Conservation (phyloP, 2,329 filamentous ascomycete genomes). For the Verticillium dahliae region DNA sequence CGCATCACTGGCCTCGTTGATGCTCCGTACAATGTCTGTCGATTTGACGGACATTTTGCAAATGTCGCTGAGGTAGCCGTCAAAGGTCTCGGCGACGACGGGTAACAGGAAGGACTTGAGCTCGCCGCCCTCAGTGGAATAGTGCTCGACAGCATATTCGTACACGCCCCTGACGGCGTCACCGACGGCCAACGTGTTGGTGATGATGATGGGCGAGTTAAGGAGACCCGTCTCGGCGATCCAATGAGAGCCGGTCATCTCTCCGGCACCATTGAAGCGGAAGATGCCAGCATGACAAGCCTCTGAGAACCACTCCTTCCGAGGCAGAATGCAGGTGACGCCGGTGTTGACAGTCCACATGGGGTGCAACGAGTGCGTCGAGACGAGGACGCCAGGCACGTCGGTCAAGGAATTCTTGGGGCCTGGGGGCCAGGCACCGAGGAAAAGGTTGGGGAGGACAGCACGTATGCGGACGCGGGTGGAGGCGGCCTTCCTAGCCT, state of each 20-base stretch:
- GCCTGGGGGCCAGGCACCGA: constrained; percentile 36
- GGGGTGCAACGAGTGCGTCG: constrained; percentile 35
- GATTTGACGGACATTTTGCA: constrained; percentile 47
- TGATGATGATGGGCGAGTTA: constrained; percentile 53
- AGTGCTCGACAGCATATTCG: constrained; percentile 43
- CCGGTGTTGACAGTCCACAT: constrained; percentile 37
- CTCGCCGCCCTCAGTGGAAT: constrained; percentile 31
- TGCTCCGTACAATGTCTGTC: constrained; percentile 45
- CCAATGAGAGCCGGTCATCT: constrained; percentile 56
- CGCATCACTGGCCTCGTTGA: constrained; percentile 41
- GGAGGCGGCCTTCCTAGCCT: not conserved
- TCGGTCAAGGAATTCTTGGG: constrained; percentile 44
- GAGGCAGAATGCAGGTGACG: constrained; percentile 41
- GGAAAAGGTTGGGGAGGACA: constrained; percentile 33
- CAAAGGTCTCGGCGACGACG: constrained; percentile 57
- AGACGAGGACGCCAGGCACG: constrained; percentile 39
- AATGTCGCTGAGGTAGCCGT: constrained; percentile 55
- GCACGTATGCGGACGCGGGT: constrained; percentile 30
- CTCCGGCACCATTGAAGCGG: constrained; percentile 58
- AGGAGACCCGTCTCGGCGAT: constrained; percentile 55
- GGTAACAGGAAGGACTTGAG: constrained; percentile 50
- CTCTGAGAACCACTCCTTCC: constrained; percentile 33
- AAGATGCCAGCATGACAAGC: constrained; percentile 46
- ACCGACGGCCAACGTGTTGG: constrained; percentile 51
- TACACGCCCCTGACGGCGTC: constrained; percentile 53